Base-by-base conservation (phyloP, 139 green algal species). In the Eudorina sp. region DNA sequence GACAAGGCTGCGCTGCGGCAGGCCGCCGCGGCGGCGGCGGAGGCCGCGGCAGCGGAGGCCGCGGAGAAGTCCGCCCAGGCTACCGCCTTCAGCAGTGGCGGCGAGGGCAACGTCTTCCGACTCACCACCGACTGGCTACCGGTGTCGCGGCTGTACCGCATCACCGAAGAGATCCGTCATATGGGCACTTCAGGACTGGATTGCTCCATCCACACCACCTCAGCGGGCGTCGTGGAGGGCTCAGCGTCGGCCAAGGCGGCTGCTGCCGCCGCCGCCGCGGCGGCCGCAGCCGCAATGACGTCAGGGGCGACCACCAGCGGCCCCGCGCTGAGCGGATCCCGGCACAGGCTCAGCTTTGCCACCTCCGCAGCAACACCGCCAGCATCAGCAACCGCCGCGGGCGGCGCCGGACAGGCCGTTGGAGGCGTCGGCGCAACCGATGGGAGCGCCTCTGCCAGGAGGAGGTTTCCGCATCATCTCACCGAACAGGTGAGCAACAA, bases 81-180 rank as follows among this genome's bases (percentile, higher is more conserved):
- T 4, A 46, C 43, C 29, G 80, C 43, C 14, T 29, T 53, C 16
- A 9, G 14, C 46, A 34, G 23, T n/a, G 77, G 53, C 25, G 14
- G 19, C 8, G 60, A 86, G 4, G 80, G 80, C 18, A 76, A 76
- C 60, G 43, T 60, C 29, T 86, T 86, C 31, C 31, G 36, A 2
- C 80, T 86, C 4, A 86, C 60, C 19, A 66, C 36, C 40, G 80
- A 86, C 62, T 86, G 78, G 55, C 41, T 74, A 9, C 31, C 8
- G 25, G 25, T 55, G 14, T 6, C 58, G 27, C 1, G 0, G 38
- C 80, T 86, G 43, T 86, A 86, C 58, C 80, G 80, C 60, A 86
- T 86, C 58, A 77, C 41, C 41, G 80, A 86, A 60, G 78, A 85
- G 78, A 64, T 81, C 13, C 73, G 73, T 45, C 73, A 81, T 25